Conservation (phyloP, 352 stramenopile genomes). For the Ochromonadaceae sp. region DNA sequence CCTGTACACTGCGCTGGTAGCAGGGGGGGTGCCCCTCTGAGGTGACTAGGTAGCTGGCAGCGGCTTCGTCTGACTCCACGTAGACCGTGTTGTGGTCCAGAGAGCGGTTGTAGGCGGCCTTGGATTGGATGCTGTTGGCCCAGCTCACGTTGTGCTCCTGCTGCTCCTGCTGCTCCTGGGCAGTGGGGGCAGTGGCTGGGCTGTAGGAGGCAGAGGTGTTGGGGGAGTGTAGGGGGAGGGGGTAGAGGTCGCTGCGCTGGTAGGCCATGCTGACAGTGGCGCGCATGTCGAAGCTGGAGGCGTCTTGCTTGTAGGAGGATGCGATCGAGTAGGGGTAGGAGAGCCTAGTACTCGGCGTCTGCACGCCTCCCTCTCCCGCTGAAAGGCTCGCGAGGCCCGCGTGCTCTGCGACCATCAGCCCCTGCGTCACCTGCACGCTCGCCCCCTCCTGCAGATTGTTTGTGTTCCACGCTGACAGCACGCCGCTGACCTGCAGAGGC, state of each 20-base stretch:
- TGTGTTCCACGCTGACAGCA: constrained; percentile 12
- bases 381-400: too few relatives aligned
- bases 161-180: background rate
- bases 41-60: too few relatives aligned
- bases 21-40: too few relatives aligned
- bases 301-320: background rate
- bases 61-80: background rate
- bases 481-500: too few relatives aligned
- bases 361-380: too few relatives aligned
- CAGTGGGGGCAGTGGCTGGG: too few relatives aligned
- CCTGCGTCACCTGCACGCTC: too few relatives aligned
- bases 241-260: background rate
- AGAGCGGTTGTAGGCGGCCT: constrained; percentile 16
- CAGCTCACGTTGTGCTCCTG: background rate
- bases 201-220: too few relatives aligned
- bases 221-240: background rate
- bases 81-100: background rate
- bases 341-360: background rate
- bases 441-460: too few relatives aligned
- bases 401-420: too few relatives aligned
- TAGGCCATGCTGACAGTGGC: constrained; percentile 12
- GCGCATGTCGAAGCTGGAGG: constrained; percentile 7
- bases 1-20: too few relatives aligned
- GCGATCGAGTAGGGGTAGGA: background rate
- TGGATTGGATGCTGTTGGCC: constrained; percentile 12